Evolutionary conservation across 139 green algal species (phyloP).

Genomic region (Chlamydomonas sphaeroides): DNA sequence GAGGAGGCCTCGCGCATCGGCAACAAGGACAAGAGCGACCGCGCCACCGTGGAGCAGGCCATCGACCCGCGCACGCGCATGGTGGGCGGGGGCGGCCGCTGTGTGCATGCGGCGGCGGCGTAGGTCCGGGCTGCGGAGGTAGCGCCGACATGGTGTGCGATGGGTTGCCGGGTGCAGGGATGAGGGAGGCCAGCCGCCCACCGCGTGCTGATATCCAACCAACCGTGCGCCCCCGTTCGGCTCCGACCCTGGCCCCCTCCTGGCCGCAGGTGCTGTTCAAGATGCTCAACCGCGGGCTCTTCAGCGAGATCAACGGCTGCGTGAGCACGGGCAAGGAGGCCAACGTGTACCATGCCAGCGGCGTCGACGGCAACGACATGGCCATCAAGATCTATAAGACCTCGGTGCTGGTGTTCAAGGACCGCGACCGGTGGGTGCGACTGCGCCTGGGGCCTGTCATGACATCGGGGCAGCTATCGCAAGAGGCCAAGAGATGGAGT

Average conservation of each 20-base stretch:
- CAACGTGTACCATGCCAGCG: constrained; percentile 95
- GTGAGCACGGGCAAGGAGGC: constrained; percentile 98
- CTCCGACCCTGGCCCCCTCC: too few relatives aligned
- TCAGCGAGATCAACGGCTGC: constrained; percentile 92
- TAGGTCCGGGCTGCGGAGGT: too few relatives aligned
- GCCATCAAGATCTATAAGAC: constrained; percentile 99
- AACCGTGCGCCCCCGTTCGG: too few relatives aligned
- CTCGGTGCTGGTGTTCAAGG: constrained; percentile 97
- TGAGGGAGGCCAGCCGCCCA: too few relatives aligned
- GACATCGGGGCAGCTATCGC: too few relatives aligned
- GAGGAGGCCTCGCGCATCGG: constrained; percentile 9
- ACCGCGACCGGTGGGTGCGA: constrained; percentile 81
- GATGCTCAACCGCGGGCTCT: constrained; percentile 91
- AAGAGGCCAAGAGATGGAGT: too few relatives aligned
- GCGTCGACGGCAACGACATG: constrained; percentile 70
- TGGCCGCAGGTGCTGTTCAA: constrained; percentile 95
- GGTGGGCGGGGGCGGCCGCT: constrained; percentile 53
- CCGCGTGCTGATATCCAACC: too few relatives aligned
- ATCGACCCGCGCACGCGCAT: constrained; percentile 95
- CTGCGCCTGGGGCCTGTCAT: too few relatives aligned
- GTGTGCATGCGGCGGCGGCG: neutral
- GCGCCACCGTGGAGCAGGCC: constrained; percentile 92
- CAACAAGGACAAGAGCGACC: constrained; percentile 83
- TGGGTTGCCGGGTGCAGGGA: too few relatives aligned
- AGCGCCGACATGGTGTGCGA: too few relatives aligned